A percentile compares a stretch with the other conserved stretches of the same genome.
These are phyloP conservation scores for Brasilioporus rufonigricans DNA, from an alignment of 768 basidiomycete species.

Conservation along the genomic window DNA sequence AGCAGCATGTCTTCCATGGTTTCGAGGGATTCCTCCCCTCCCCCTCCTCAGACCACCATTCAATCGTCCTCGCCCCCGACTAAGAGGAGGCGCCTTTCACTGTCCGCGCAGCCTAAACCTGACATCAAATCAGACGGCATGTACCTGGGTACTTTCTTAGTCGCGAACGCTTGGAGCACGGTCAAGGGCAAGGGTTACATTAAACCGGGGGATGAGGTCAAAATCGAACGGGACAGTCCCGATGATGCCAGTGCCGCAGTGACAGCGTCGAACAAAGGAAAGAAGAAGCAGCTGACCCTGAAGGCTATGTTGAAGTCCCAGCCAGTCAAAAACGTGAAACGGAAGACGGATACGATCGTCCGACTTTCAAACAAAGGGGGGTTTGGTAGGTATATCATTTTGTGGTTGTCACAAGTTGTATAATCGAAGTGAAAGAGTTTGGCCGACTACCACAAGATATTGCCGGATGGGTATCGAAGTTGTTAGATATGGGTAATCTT, in stretches of 20 bases:
- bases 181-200: constrained; percentile 72
- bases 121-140: constrained; percentile 24
- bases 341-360: constrained; percentile 61
- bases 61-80: constrained; percentile 34
- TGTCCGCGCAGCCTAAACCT: constrained; percentile 15
- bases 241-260: constrained; percentile 28
- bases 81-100: constrained; percentile 54
- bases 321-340: constrained; percentile 45
- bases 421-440: constrained; percentile 52
- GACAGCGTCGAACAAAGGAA: constrained; percentile 30
- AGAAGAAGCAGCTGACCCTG: constrained; percentile 66
- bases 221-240: constrained; percentile 53
- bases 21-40: constrained; percentile 25
- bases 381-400: constrained; percentile 48
- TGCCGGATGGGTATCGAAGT: constrained; percentile 69
- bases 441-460: constrained; percentile 70
- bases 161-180: constrained; percentile 78
- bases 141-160: constrained; percentile 67
- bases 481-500: constrained; percentile 63
- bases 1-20: constrained; percentile 36
- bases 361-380: constrained; percentile 63
- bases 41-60: constrained; percentile 16
- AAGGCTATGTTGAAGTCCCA: constrained; percentile 64
- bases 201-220: constrained; percentile 57
- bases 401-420: neutral